Evolutionary conservation across 208 protist genomes (phyloP), one percentile per base, ranked within the genome.

Genomic region (Endotrypanum monterogeii): DNA sequence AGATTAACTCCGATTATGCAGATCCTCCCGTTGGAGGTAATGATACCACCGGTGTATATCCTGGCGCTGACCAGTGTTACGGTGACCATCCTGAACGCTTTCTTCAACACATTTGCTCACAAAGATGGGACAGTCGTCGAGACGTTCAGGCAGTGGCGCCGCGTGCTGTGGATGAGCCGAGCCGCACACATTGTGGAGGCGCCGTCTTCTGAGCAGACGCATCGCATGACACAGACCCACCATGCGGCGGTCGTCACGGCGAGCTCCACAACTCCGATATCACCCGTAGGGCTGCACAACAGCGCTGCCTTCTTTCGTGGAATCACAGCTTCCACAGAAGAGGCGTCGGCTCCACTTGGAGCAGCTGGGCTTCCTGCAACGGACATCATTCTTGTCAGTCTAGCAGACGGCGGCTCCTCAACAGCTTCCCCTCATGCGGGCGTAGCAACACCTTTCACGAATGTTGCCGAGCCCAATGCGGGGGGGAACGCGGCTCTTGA

Each of bases 1-100:
- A 55, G 7, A 30, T 30, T 32, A 20, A 41, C 66, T 51, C 41
- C 62, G 14, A 56, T 83, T 41, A 70, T 79, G 23, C 30, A 74
- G 39, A 44, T n/a, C 8, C 62, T 84, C 18, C 68, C 63, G 0
- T 44, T 39, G 35, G 60, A 89, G 28, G 78, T 86, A 9, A 74
- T 87, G 52, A 84, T 92, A 55, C 81, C 88, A 0, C 79, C 88
- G 1, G 46, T 87, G 6, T 60, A 78, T 48, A 16, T 90, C 9
- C 48, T 90, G 41, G 23, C 87, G 5, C 0, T 83, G n/a, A 67
- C 82, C 28, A 86, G 85, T 58, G 25, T 92, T 48, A 78, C 65
- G 25, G 76, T 76, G 46, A 80, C 71, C 30, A 18, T 72, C 4
- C 44, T 69, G 16, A 88, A 89, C 73, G 71, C 70, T 11, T 5